Percentiles rank a stretch among this genome's conserved stretches.
These are phyloP conservation scores for Populus alba DNA, from an alignment of 345 rosid genomes.

Conservation along the genomic window DNA sequence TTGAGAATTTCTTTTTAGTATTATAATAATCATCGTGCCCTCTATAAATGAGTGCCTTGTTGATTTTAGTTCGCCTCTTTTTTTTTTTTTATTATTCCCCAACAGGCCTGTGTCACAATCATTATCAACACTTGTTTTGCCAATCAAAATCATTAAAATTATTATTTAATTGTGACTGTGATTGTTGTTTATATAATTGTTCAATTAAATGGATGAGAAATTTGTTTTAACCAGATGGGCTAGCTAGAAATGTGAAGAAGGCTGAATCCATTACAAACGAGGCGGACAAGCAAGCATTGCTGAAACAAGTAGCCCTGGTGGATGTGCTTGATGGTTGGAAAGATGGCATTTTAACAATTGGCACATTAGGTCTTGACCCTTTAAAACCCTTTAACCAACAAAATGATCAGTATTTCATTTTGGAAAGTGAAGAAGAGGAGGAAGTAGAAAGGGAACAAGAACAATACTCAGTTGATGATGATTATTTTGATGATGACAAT, in stretches of 20 bases:
- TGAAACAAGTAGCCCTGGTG: slow-evolving; percentile 60
- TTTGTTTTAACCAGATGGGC: slow-evolving; percentile 36
- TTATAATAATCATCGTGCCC: background rate
- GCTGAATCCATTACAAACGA: slow-evolving; percentile 49
- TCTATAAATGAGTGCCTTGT: background rate
- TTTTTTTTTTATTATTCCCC: no score
- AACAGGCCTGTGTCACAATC: background rate
- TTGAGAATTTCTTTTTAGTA: background rate
- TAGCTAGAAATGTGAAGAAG: slow-evolving; percentile 47
- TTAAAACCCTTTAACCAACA: slow-evolving; percentile 39
- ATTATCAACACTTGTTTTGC: background rate
- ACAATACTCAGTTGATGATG: background rate
- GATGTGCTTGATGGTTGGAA: slow-evolving; percentile 78
- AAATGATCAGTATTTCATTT: slow-evolving; percentile 22
- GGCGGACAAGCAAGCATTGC: slow-evolving; percentile 53
- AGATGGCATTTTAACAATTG: slow-evolving; percentile 79
- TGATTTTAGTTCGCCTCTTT: background rate
- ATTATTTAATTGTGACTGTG: background rate
- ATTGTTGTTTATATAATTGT: background rate
- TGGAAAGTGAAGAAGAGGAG: slow-evolving; percentile 31
- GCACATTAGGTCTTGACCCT: slow-evolving; percentile 80
- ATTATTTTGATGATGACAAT: slow-evolving; percentile 25
- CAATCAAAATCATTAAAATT: background rate
- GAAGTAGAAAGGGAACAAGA: slow-evolving; percentile 15
- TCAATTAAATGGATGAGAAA: background rate